Conservation (phyloP, 495 filamentous ascomycete species). For the Penicillium mononematosum region DNA sequence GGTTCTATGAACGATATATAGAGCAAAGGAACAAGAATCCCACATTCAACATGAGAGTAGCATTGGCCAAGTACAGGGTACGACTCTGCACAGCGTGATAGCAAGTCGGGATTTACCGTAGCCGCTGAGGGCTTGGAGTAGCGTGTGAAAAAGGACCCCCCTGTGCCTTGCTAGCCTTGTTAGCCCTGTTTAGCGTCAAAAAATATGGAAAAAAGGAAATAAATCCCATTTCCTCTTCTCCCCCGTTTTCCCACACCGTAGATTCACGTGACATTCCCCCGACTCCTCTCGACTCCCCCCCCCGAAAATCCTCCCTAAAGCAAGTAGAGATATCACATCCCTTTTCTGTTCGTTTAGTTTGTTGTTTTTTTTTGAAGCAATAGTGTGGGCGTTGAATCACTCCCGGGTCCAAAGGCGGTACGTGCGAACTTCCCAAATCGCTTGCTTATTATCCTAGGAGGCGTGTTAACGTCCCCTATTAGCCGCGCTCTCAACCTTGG, state of each 20-base stretch:
- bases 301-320: slow-evolving; percentile 1
- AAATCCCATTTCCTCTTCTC: slow-evolving; percentile 6
- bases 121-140: slow-evolving; percentile 21
- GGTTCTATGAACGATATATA: background rate
- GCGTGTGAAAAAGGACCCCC: slow-evolving; percentile 10
- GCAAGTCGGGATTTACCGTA: slow-evolving; percentile 6
- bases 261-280: slow-evolving; percentile 29
- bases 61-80: background rate
- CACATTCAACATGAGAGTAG: background rate
- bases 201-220: slow-evolving; percentile 9
- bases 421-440: slow-evolving; percentile 22
- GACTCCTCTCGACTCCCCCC: slow-evolving; percentile 28
- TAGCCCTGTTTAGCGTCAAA: slow-evolving; percentile 8
- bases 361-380: slow-evolving; percentile 7
- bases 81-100: background rate
- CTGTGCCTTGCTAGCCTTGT: slow-evolving; percentile 8
- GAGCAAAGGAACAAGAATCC: background rate
- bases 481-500: slow-evolving; percentile 23
- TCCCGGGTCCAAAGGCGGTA: slow-evolving; percentile 29
- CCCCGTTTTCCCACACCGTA: slow-evolving; percentile 16
- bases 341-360: slow-evolving; percentile 15
- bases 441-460: slow-evolving; percentile 41
- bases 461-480: slow-evolving; percentile 30
- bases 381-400: slow-evolving; percentile 20
- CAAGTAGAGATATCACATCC: slow-evolving; percentile 2